Base-by-base conservation (phyloP, 768 basidiomycete genomes). In the Pisolithus sp. region DNA sequence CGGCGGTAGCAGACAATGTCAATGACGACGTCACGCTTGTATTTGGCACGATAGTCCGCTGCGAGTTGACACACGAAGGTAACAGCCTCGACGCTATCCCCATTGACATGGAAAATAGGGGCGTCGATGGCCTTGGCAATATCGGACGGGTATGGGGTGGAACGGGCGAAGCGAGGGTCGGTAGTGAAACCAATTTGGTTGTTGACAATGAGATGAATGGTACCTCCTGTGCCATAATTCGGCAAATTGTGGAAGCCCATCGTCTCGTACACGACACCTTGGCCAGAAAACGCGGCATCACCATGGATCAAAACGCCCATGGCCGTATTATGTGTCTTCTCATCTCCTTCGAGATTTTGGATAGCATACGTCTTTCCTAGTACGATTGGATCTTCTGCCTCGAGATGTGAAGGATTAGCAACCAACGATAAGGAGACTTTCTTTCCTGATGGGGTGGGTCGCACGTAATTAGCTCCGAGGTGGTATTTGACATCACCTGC, bases 131-230 rank as follows among this genome's bases (percentile, higher is more conserved):
- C 85, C 71, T 99, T 99, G 56, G 96, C 96, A 57, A 99, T 89
- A 65, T 99, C 96, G 50, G 95, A 97, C 12, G 89, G 89, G 73
- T 99, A 98, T 46, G 96, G 90, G 4, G 96, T 99, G 17, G 95
- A 98, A 52, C 96, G 93, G 43, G 95, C 77, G 74, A 98, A 96
- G 52, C 94, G 86, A 43, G 96, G 96, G 65, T 98, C 95, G 31
- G 96, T 99, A 47, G 96, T 99, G 76, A 99, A 99, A 53, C 95
- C 95, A 54, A 98, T 95, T 67, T 98, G 95, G 72, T 98, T 98
- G 77, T 98, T 98, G 59, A 98, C 93, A 59, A 98, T 95, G 52
- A 99, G 76, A 66, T 99, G 96, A 60, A 99, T 92, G 45, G 96
- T 98, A 51, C 96, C 96, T 52, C 96, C 96, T 13, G 93, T 97